A percentile compares a stretch with the other conserved stretches of the same genome.
Conservation (phyloP, 2,329 filamentous ascomycete species). For the Chaetomiaceae sp. region DNA sequence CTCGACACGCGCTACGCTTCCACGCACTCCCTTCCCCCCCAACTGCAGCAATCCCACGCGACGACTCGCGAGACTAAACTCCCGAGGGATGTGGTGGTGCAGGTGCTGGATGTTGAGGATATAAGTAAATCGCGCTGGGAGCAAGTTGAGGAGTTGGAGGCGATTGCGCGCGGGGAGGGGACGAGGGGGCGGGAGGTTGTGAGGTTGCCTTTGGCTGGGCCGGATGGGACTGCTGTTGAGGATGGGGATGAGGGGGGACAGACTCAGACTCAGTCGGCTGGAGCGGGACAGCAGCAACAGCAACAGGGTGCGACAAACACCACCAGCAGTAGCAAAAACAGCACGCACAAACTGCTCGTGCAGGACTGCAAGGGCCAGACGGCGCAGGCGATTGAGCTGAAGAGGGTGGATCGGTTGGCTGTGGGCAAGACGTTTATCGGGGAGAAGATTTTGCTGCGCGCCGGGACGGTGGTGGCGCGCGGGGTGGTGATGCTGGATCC, state of each 20-base stretch:
- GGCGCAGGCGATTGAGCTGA: constrained; percentile 69
- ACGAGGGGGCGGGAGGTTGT: constrained; percentile 78
- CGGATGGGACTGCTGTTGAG: constrained; percentile 33
- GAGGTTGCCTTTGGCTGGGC: constrained; percentile 45
- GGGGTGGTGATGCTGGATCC: constrained; percentile 77
- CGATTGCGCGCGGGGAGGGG: constrained; percentile 66
- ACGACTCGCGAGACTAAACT: constrained; percentile 52
- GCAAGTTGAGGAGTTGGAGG: constrained; percentile 78
- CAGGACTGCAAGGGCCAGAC: constrained; percentile 72
- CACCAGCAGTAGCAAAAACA: constrained; percentile 41
- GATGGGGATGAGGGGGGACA: constrained; percentile 36
- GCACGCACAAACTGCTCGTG: constrained; percentile 74
- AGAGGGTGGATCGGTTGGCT: constrained; percentile 59
- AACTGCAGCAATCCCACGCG: constrained; percentile 37
- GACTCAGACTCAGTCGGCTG: neutral
- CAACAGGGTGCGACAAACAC: neutral
- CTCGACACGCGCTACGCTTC: constrained; percentile 40
- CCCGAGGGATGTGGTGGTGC: constrained; percentile 62
- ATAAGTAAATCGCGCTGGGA: constrained; percentile 76
- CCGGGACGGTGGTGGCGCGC: constrained; percentile 62
- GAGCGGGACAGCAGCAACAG: constrained; percentile 4
- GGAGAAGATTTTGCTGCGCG: constrained; percentile 70
- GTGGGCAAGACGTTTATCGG: constrained; percentile 68
- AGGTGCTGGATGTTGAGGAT: constrained; percentile 84
- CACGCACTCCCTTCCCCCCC: constrained; percentile 50